Evolutionary conservation across 805 yeast genomes (phyloP).

Genomic region (Tetrapisispora phaffii): DNA sequence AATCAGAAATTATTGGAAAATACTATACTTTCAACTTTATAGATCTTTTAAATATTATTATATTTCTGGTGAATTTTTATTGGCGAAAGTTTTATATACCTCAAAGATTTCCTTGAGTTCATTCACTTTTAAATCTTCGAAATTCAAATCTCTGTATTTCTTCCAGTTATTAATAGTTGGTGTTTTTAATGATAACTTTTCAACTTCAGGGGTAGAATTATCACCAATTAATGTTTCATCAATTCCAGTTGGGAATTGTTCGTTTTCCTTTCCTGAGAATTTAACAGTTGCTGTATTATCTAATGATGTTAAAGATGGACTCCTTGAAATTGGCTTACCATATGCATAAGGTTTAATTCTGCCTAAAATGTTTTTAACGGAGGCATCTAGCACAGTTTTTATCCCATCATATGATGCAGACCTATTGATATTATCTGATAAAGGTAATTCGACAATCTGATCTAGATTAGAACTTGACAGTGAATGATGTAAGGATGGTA

Average conservation of each 20-base stretch:
- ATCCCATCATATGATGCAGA: constrained; percentile 24
- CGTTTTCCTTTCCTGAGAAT: neutral
- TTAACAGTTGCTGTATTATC: constrained; percentile 5
- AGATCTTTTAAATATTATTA: neutral
- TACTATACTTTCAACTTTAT: neutral
- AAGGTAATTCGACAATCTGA: neutral
- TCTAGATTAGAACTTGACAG: neutral
- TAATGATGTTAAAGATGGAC: constrained; percentile 12
- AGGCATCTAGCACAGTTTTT: constrained; percentile 22
- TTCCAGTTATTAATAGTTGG: constrained; percentile 7
- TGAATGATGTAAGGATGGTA: constrained; percentile 3
- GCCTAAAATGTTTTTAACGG: constrained; percentile 24
- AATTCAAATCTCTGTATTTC: constrained; percentile 15
- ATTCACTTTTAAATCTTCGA: constrained; percentile 24
- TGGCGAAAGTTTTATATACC: constrained; percentile 19
- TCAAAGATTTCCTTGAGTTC: constrained; percentile 25
- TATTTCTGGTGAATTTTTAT: neutral
- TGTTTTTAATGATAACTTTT: neutral
- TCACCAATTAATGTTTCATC: neutral
- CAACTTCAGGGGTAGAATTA: neutral
- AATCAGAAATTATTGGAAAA: neutral
- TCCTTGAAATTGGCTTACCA: constrained; percentile 14
- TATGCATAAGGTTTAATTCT: constrained; percentile 27
- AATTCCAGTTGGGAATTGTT: neutral
- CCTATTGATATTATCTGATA: constrained; percentile 3